Evolutionary conservation across 495 filamentous ascomycete genomes (phyloP).

Genomic region (Neurospora sp.): DNA sequence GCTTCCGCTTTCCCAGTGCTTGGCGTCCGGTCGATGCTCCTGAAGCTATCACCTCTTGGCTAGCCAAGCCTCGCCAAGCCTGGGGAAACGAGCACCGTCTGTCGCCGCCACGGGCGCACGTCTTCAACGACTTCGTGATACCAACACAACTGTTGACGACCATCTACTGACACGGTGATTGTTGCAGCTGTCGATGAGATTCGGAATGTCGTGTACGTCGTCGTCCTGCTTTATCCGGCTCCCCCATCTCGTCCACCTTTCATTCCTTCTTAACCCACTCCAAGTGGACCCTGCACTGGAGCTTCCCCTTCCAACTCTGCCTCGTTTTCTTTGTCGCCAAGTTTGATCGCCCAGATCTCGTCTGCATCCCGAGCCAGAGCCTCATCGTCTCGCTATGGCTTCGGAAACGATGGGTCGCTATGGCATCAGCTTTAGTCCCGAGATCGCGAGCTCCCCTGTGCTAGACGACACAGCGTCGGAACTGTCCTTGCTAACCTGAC

Average conservation of each 20-base stretch:
- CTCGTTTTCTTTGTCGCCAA: not conserved
- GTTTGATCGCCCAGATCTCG: not conserved
- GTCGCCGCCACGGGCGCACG: not conserved
- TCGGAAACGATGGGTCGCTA: not conserved
- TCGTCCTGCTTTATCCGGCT: not conserved
- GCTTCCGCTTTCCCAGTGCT: constrained; percentile 5
- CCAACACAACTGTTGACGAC: constrained; percentile 1
- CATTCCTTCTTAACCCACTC: not conserved
- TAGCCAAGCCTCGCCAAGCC: constrained; percentile 28
- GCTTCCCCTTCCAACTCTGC: not conserved
- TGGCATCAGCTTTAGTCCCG: not conserved
- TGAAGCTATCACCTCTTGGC: constrained; percentile 19
- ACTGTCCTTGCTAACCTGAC: not conserved
- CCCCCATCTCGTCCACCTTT: not conserved
- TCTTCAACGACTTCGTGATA: not conserved
- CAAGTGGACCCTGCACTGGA: not conserved
- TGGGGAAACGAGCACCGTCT: constrained; percentile 7
- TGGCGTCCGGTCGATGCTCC: not conserved
- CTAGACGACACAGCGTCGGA: not conserved
- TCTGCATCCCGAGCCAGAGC: not conserved
- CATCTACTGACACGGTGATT: constrained; percentile 14
- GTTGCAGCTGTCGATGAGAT: constrained; percentile 28
- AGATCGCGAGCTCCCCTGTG: not conserved
- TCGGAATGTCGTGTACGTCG: constrained; percentile 29
- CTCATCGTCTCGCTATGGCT: not conserved